A percentile compares a stretch with the other conserved stretches of the same genome.
These are phyloP conservation scores for Eucalyptus marginata DNA, from an alignment of 345 rosid genomes.

Conservation along the genomic window DNA sequence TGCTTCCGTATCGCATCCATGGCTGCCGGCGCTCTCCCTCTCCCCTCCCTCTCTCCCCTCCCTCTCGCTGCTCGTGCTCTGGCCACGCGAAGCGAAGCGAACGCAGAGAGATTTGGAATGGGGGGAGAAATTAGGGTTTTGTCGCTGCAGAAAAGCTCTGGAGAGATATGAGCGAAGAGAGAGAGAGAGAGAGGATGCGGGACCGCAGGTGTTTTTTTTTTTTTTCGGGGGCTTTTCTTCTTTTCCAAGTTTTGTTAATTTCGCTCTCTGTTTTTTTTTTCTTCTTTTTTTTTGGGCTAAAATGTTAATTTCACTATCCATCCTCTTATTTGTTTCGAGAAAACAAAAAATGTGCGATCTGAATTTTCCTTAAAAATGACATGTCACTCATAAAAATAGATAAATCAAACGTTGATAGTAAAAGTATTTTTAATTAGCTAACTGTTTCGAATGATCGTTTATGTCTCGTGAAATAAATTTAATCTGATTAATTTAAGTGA, in stretches of 20 bases:
- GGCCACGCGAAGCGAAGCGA: background rate
- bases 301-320: background rate
- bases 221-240: background rate
- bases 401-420: fast-evolving
- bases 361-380: too few relatives aligned
- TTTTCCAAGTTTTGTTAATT: background rate
- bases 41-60: background rate
- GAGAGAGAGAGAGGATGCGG: background rate
- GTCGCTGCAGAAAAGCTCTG: background rate
- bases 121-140: background rate
- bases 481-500: background rate
- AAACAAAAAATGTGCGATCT: too few relatives aligned
- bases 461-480: fast-evolving
- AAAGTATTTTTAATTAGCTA: background rate
- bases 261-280: background rate
- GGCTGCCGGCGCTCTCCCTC: background rate
- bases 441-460: too few relatives aligned
- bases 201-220: background rate
- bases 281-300: too few relatives aligned
- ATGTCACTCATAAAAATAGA: background rate
- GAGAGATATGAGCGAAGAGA: background rate
- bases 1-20: slow-evolving; percentile 99
- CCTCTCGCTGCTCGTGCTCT: background rate
- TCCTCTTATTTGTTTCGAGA: background rate
- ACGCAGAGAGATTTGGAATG: background rate